These are phyloP conservation scores for Blumeria graminis DNA, from an alignment of 2,329 filamentous ascomycete genomes.

Conservation along the genomic window DNA sequence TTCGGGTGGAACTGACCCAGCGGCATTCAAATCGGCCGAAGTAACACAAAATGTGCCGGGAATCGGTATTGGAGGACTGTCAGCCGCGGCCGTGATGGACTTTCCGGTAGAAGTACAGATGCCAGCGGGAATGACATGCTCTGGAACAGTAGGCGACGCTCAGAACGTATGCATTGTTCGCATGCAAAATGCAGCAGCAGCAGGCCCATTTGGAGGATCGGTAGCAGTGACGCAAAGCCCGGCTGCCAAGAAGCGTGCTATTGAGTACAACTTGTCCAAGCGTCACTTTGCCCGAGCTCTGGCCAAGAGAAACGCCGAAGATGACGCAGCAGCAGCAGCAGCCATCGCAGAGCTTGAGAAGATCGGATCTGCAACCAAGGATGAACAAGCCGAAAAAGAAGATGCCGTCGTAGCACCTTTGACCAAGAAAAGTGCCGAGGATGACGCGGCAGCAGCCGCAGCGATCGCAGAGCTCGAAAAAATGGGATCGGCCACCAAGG, in stretches of 20 bases:
- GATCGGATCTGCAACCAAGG: background rate
- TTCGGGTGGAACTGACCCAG: no score
- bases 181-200: conserved; percentile 31
- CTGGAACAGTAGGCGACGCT: conserved; percentile 31
- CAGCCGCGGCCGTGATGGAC: conserved; percentile 27
- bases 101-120: conserved; percentile 18
- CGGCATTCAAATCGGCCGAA: no score
- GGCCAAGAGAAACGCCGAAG: background rate
- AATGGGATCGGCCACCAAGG: background rate
- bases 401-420: background rate
- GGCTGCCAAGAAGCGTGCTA: conserved; percentile 31
- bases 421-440: background rate
- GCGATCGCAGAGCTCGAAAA: background rate
- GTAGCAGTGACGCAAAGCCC: conserved; percentile 36
- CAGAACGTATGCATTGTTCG: conserved; percentile 40
- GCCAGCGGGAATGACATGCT: conserved; percentile 27
- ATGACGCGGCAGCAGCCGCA: background rate
- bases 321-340: background rate
- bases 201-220: conserved; percentile 40
- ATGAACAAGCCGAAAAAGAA: background rate
- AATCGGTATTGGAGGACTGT: conserved; percentile 5
- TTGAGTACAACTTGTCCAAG: conserved; percentile 26
- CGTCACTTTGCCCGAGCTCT: conserved; percentile 15
- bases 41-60: conserved; percentile 20
- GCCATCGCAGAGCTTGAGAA: background rate